Conservation (phyloP, 2,329 filamentous ascomycete genomes). For the Paecilomyces niveus region DNA sequence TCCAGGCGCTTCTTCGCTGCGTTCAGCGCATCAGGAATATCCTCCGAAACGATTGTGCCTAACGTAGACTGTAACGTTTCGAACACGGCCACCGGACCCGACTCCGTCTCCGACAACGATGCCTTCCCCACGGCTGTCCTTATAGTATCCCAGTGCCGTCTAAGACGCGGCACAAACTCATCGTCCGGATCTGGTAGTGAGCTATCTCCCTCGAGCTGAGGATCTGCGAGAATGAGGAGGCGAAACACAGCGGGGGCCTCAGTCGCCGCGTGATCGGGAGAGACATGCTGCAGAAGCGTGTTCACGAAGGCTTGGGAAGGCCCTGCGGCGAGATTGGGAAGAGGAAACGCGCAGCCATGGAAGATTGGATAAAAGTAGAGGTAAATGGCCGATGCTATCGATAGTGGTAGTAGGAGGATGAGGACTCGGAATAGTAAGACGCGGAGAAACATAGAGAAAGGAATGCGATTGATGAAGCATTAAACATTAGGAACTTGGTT, state of each 20-base stretch:
- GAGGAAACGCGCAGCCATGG: slow-evolving; percentile 71
- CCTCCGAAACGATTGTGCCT: slow-evolving; percentile 49
- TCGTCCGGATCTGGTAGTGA: slow-evolving; percentile 57
- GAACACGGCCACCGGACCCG: slow-evolving; percentile 6
- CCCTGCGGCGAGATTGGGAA: slow-evolving; percentile 19
- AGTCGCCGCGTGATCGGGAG: slow-evolving; percentile 5
- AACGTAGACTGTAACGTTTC: slow-evolving; percentile 16
- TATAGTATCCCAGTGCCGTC: slow-evolving; percentile 26
- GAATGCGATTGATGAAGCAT: background rate
- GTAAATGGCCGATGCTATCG: slow-evolving; percentile 64
- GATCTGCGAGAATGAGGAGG: slow-evolving; percentile 81
- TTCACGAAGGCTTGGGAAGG: slow-evolving; percentile 20
- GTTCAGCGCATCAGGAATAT: slow-evolving; percentile 60
- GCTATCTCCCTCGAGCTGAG: slow-evolving; percentile 87
- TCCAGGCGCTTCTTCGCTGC: slow-evolving; percentile 74
- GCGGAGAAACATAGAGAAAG: slow-evolving; percentile 45
- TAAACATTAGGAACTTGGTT: background rate
- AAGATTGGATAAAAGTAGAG: slow-evolving; percentile 85
- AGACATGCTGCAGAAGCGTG: slow-evolving; percentile 32
- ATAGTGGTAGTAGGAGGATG: slow-evolving; percentile 55
- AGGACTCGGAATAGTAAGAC: slow-evolving; percentile 39
- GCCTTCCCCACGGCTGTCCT: slow-evolving; percentile 5
- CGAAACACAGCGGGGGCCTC: slow-evolving; percentile 62
- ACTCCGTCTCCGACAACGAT: background rate
- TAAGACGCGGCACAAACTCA: slow-evolving; percentile 36